A percentile compares a stretch with the other conserved stretches of the same genome.
Evolutionary conservation across 2,329 filamentous ascomycete species (phyloP).

Genomic region (Sarocladiaceae sp.): DNA sequence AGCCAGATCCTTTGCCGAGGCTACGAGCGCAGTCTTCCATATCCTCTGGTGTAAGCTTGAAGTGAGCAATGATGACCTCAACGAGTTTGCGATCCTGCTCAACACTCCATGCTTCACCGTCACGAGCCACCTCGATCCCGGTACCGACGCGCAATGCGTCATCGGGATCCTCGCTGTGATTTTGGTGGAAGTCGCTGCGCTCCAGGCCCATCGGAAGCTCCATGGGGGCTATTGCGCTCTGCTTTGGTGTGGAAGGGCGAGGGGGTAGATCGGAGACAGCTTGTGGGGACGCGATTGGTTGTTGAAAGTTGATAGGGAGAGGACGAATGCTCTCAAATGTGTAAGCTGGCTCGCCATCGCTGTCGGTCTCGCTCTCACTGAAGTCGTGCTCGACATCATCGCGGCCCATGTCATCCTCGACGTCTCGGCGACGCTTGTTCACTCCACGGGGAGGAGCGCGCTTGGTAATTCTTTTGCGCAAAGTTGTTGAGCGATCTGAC

Average conservation of each 20-base stretch:
- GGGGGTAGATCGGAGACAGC: slow-evolving; percentile 16
- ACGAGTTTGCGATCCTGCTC: slow-evolving; percentile 63
- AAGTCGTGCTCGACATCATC: slow-evolving; percentile 24
- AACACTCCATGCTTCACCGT: slow-evolving; percentile 51
- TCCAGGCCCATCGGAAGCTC: slow-evolving; percentile 56
- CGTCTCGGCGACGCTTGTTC: slow-evolving; percentile 50
- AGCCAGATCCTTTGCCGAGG: slow-evolving; percentile 55
- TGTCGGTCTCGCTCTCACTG: slow-evolving; percentile 25
- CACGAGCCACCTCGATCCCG: slow-evolving; percentile 38
- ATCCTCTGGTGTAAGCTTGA: slow-evolving; percentile 59
- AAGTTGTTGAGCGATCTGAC: slow-evolving; percentile 21
- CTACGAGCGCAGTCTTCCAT: slow-evolving; percentile 65
- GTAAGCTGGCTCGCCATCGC: slow-evolving; percentile 27
- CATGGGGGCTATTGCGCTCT: slow-evolving; percentile 56
- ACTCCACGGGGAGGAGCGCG: slow-evolving; percentile 41
- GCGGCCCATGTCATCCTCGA: slow-evolving; percentile 42
- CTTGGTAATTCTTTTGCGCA: slow-evolving; percentile 48
- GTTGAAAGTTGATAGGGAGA: slow-evolving; percentile 12
- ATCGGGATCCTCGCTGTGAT: slow-evolving; percentile 18
- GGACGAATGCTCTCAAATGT: slow-evolving; percentile 16
- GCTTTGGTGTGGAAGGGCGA: slow-evolving; percentile 53
- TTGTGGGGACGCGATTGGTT: slow-evolving; percentile 16
- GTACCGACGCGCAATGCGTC: slow-evolving; percentile 20
- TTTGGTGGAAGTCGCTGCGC: slow-evolving; percentile 52
- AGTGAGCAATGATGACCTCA: slow-evolving; percentile 64